Evolutionary conservation across 495 filamentous ascomycete species (phyloP).

Genomic region (Xylaria venustula): DNA sequence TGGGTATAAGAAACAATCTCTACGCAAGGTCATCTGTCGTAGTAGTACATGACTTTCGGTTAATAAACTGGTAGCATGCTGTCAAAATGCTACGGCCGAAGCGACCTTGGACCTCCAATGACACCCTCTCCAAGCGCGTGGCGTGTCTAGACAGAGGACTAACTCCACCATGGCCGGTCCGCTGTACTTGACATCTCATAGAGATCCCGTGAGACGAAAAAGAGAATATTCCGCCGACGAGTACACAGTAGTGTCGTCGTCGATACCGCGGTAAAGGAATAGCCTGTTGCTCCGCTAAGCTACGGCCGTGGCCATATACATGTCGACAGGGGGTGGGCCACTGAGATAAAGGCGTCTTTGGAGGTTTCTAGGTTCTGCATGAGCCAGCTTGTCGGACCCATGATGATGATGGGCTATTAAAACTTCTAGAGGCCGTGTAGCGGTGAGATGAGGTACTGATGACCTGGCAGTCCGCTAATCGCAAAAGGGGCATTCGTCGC

Average conservation of each 20-base stretch:
- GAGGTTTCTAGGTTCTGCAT: conserved; percentile 3
- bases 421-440: conserved; percentile 4
- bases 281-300: neutral
- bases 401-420: conserved; percentile 9
- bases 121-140: conserved; percentile 27
- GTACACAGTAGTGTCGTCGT: neutral
- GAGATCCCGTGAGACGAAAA: conserved; percentile 2
- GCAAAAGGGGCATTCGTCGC: conserved; percentile 12
- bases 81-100: conserved; percentile 8
- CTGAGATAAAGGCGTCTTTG: conserved; percentile 1
- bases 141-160: conserved; percentile 22
- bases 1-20: neutral
- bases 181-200: conserved; percentile 7
- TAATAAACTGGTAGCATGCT: conserved; percentile 8
- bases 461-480: conserved; percentile 13
- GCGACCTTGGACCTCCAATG: conserved; percentile 9
- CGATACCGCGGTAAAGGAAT: conserved; percentile 1
- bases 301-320: neutral
- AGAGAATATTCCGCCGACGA: neutral
- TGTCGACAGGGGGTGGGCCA: conserved; percentile 6
- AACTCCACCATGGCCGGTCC: conserved; percentile 24
- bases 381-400: conserved; percentile 12
- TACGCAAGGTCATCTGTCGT: conserved; percentile 6
- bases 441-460: conserved; percentile 15
- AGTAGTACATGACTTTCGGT: conserved; percentile 8